A percentile compares a stretch with the other conserved stretches of the same genome.
Conservation (phyloP, 1,139 yeast genomes). For the Candida freyschussii region DNA sequence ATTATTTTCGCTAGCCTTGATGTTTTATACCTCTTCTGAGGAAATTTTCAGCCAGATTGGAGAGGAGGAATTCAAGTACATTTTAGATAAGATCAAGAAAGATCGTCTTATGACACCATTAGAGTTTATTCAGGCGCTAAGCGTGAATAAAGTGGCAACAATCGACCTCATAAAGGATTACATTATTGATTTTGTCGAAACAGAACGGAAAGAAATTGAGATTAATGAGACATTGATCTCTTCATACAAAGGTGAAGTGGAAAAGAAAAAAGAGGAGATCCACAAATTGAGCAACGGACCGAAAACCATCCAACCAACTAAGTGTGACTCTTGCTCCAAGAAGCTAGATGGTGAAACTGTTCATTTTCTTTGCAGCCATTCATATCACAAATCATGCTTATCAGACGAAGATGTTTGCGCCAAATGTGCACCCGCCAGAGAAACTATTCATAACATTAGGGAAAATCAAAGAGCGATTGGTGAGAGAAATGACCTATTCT, state of each 20-base stretch:
- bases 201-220: conserved; percentile 59
- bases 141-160: conserved; percentile 60
- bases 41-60: conserved; percentile 51
- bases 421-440: conserved; percentile 62
- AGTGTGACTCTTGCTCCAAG: conserved; percentile 67
- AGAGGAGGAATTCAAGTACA: conserved; percentile 42
- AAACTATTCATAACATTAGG: conserved; percentile 56
- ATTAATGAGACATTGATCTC: conserved; percentile 64
- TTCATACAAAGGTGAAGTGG: conserved; percentile 67
- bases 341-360: conserved; percentile 74
- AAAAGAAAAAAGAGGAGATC: conserved; percentile 48
- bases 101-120: conserved; percentile 63
- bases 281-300: conserved; percentile 44
- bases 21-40: conserved; percentile 57
- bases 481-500: conserved; percentile 60
- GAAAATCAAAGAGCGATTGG: conserved; percentile 57
- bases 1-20: conserved; percentile 61
- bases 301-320: conserved; percentile 59
- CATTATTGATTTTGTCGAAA: conserved; percentile 55
- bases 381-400: conserved; percentile 81
- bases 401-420: conserved; percentile 61
- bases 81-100: conserved; percentile 51
- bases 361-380: conserved; percentile 83
- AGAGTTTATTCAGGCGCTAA: conserved; percentile 67
- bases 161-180: conserved; percentile 72